These are phyloP conservation scores for Debaryomyces udenii DNA, from an alignment of 1,139 yeast species.

Conservation along the genomic window DNA sequence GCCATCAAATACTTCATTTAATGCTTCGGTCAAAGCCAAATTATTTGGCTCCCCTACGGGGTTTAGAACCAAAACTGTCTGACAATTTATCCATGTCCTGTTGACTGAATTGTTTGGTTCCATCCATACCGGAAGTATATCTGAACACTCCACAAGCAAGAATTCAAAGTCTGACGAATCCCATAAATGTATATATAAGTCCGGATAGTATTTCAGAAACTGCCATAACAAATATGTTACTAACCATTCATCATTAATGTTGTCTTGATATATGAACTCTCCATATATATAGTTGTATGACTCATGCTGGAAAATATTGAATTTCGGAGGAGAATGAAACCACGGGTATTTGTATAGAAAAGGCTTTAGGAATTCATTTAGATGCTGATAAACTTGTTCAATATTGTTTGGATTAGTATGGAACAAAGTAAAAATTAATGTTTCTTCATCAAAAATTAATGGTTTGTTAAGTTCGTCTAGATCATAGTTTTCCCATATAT, in stretches of 20 bases:
- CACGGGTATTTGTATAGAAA: slow-evolving; percentile 47
- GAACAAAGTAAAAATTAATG: slow-evolving; percentile 10
- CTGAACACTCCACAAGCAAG: slow-evolving; percentile 51
- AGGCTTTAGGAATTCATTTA: slow-evolving; percentile 31
- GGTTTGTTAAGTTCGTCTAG: slow-evolving; percentile 7
- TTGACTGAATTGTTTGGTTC: slow-evolving; percentile 42
- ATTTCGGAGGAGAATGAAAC: slow-evolving; percentile 10
- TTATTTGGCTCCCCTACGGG: slow-evolving; percentile 26
- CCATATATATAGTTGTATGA: slow-evolving; percentile 42
- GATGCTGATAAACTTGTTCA: slow-evolving; percentile 1
- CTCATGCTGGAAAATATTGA: slow-evolving; percentile 7
- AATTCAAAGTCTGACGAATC: slow-evolving; percentile 61
- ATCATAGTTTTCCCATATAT: slow-evolving; percentile 13
- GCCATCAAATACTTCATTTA: slow-evolving; percentile 30
- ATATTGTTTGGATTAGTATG: slow-evolving; percentile 7
- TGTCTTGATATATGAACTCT: slow-evolving; percentile 44
- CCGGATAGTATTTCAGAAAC: slow-evolving; percentile 28
- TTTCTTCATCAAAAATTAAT: slow-evolving; percentile 10
- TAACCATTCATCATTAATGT: slow-evolving; percentile 50
- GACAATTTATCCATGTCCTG: slow-evolving; percentile 47
- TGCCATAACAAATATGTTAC: slow-evolving; percentile 42
- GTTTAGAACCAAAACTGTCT: slow-evolving; percentile 32
- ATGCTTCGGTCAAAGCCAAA: slow-evolving; percentile 33
- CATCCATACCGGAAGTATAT: slow-evolving; percentile 47
- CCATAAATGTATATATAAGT: slow-evolving; percentile 48